Evolutionary conservation across 2,329 filamentous ascomycete species (phyloP).

Genomic region (Bipolaris bicolor): DNA sequence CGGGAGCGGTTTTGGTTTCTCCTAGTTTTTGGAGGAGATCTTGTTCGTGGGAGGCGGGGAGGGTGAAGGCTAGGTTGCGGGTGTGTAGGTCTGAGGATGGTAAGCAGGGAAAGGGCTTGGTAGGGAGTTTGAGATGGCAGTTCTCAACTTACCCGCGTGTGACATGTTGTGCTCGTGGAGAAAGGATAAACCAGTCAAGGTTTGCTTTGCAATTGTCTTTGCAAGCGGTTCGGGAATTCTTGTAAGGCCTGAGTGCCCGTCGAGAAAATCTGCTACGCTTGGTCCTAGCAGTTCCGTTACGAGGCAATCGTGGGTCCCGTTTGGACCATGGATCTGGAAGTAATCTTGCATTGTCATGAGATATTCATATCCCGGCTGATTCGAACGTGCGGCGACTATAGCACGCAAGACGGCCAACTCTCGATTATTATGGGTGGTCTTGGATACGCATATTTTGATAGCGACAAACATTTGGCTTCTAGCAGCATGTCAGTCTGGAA

Average conservation of each 20-base stretch:
- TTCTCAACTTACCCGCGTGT: conserved; percentile 30
- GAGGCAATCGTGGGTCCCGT: conserved; percentile 55
- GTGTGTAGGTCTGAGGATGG: too few relatives aligned
- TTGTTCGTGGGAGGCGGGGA: too few relatives aligned
- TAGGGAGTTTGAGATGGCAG: neutral
- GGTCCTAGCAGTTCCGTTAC: conserved; percentile 53
- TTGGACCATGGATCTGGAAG: conserved; percentile 52
- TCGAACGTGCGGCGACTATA: too few relatives aligned
- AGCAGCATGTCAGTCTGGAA: neutral
- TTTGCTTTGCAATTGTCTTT: conserved; percentile 43
- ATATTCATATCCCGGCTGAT: conserved; percentile 27
- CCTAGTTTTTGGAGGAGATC: too few relatives aligned
- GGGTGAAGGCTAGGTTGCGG: too few relatives aligned
- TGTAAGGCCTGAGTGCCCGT: conserved; percentile 13
- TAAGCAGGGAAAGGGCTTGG: too few relatives aligned
- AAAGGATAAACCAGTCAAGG: conserved; percentile 24
- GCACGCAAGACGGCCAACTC: conserved; percentile 26
- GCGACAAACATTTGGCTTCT: conserved; percentile 30
- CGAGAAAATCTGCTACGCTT: conserved; percentile 48
- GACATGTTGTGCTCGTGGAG: conserved; percentile 32
- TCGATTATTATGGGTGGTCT: conserved; percentile 7
- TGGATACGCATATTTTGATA: conserved; percentile 29
- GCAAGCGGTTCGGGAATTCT: conserved; percentile 49
- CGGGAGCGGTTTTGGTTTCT: too few relatives aligned
- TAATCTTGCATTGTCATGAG: conserved; percentile 47